These are phyloP conservation scores for Astrocystis sublimbata DNA, from an alignment of 495 filamentous ascomycete genomes.

Conservation along the genomic window DNA sequence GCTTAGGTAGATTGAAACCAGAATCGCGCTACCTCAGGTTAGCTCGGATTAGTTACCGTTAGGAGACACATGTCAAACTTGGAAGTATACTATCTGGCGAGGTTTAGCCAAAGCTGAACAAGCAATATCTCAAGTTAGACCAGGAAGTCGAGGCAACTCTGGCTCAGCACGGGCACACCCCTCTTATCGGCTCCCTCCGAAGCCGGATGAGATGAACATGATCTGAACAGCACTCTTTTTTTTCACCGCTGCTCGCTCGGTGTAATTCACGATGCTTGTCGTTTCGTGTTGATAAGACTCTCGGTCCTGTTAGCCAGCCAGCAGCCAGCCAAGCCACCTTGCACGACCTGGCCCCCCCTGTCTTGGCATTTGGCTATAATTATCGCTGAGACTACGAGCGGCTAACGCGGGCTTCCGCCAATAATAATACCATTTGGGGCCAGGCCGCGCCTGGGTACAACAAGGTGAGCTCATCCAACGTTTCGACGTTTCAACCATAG, in stretches of 20 bases:
- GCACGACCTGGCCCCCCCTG: neutral
- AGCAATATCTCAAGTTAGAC: neutral
- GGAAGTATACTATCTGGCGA: too few species aligned
- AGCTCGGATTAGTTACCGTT: too few species aligned
- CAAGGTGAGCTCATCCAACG: neutral
- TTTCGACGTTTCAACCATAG: neutral
- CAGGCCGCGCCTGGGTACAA: neutral
- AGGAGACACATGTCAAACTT: too few species aligned
- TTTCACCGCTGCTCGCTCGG: neutral
- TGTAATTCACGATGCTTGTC: neutral
- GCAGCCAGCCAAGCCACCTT: too few species aligned
- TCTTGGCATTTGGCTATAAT: constrained; percentile 13
- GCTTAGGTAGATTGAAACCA: too few species aligned
- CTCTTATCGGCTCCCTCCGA: too few species aligned
- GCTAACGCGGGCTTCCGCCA: constrained; percentile 13
- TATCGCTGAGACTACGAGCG: neutral
- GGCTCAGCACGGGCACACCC: too few species aligned
- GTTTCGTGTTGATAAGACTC: neutral
- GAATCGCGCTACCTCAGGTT: too few species aligned
- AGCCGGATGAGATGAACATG: neutral
- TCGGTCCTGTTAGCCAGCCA: neutral
- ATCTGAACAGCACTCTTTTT: neutral
- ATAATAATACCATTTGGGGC: too few species aligned
- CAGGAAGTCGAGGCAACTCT: neutral
- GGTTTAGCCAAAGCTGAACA: too few species aligned